Base-by-base conservation (phyloP, 305 asterid genomes). In the Fraxinus sp. region DNA sequence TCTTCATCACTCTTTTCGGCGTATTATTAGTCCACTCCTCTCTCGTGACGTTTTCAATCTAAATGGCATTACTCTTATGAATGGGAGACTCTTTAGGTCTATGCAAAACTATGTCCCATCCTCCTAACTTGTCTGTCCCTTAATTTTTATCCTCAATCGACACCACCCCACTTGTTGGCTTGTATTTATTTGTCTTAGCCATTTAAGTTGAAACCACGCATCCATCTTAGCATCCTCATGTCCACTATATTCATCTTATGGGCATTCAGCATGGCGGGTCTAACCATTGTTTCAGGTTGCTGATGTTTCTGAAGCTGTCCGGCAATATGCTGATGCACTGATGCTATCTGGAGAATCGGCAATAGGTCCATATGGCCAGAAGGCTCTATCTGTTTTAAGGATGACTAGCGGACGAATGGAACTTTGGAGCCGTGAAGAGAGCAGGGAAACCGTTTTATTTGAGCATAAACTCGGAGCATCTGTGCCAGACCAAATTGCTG, bases 321-420 rank as follows among this genome's bases (percentile, higher is more conserved):
- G 97, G 22, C 98, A 93, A 86, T 91, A 90, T 78, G 97, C 97
- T 64, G 98, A 94, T 88, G 98, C 97, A 11, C 49, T 94, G 81
- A 94, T 94, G 98, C 92, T 94, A 57, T 94, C 95, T 7, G 98
- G 98, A 70, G 98, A 94, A 85, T 93, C 98, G 22, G 98, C 98
- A 2, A 90, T 94, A 22, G 97, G 97, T 71, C 91, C 93, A 0
- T 90, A 79, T 8, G 94, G 94, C 0, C 89, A 89, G 84, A 94
- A 94, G 83, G 97, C 97, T 76, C 92, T 93, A 37, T 87, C 91
- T 46, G 97, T 94, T 74, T 79, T 94, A 88, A 83, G 89, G 32
- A 91, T 87, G 86, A 85, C 95, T 22, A 94, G 98, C 74, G 83
- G 87, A 77, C 87, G 97, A 75, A 90, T 93, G 97, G 98, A 93